phyloP scores from a whole-genome alignment of 768 basidiomycete genomes.

The Kwoniella sp. region DNA sequence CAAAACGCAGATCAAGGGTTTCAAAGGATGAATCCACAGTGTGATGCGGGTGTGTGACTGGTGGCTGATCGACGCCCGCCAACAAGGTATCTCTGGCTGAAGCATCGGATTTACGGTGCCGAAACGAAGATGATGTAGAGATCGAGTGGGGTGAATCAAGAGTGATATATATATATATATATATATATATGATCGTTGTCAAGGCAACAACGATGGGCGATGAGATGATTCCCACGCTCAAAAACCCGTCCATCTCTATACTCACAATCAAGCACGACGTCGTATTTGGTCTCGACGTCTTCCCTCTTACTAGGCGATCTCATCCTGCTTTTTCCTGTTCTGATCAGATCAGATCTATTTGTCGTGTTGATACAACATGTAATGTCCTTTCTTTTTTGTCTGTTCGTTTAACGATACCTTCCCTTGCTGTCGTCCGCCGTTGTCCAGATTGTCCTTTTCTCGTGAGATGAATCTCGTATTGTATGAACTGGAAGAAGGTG shows the following conservation, averaged over 20 bases:
- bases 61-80: not conserved
- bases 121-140: not conserved
- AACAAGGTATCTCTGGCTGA: too few species aligned
- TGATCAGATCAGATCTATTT: not conserved
- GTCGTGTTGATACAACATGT: conserved; percentile 4
- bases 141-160: not conserved
- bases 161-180: not conserved
- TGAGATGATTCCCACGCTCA: too few species aligned
- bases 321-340: not conserved
- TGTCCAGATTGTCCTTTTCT: too few species aligned
- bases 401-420: not conserved
- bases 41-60: not conserved
- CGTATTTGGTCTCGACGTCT: conserved; percentile 50
- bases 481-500: too few species aligned
- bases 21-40: not conserved
- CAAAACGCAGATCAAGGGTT: not conserved
- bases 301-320: conserved; percentile 39
- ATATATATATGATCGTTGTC: not conserved
- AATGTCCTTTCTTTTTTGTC: not conserved
- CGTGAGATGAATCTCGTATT: too few species aligned
- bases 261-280: conserved; percentile 54
- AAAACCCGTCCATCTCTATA: too few species aligned
- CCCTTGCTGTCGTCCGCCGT: too few species aligned
- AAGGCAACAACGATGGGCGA: not conserved
- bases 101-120: not conserved